Conservation (phyloP, 352 stramenopile genomes). For the Thalassiosira hispida region DNA sequence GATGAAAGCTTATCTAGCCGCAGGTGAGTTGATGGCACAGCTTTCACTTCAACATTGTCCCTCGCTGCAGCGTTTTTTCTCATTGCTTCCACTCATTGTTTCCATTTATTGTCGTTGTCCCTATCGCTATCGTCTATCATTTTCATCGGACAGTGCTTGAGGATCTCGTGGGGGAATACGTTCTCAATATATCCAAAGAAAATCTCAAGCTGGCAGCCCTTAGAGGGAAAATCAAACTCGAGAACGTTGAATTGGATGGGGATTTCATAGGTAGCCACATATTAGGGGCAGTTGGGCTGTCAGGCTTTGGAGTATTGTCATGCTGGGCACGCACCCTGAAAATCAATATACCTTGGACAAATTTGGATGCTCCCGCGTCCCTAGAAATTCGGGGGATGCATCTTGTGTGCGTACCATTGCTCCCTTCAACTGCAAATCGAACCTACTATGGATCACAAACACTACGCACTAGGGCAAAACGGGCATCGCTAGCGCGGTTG, state of each 20-base stretch:
- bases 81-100: neutral
- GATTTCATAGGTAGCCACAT: slow-evolving; percentile 81
- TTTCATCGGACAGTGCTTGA: slow-evolving; percentile 58
- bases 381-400: slow-evolving; percentile 79
- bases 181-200: slow-evolving; percentile 83
- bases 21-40: neutral
- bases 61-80: no score
- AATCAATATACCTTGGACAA: slow-evolving; percentile 74
- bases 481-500: slow-evolving; percentile 73
- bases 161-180: slow-evolving; percentile 83
- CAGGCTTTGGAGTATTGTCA: slow-evolving; percentile 78
- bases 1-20: no score
- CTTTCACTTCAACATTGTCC: neutral
- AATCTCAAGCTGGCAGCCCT: slow-evolving; percentile 80
- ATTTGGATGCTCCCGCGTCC: slow-evolving; percentile 71
- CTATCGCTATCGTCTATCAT: no score
- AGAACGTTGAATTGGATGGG: slow-evolving; percentile 84
- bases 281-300: slow-evolving; percentile 73
- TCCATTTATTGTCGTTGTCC: no score
- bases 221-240: slow-evolving; percentile 79
- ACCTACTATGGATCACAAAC: slow-evolving; percentile 70
- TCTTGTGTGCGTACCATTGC: slow-evolving; percentile 80
- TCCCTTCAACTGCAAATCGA: slow-evolving; percentile 72
- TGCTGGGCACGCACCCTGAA: slow-evolving; percentile 70
- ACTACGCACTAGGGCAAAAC: slow-evolving; percentile 73